Evolutionary conservation across 495 filamentous ascomycete species (phyloP).

Genomic region (Hyaloscypha hepaticicola): DNA sequence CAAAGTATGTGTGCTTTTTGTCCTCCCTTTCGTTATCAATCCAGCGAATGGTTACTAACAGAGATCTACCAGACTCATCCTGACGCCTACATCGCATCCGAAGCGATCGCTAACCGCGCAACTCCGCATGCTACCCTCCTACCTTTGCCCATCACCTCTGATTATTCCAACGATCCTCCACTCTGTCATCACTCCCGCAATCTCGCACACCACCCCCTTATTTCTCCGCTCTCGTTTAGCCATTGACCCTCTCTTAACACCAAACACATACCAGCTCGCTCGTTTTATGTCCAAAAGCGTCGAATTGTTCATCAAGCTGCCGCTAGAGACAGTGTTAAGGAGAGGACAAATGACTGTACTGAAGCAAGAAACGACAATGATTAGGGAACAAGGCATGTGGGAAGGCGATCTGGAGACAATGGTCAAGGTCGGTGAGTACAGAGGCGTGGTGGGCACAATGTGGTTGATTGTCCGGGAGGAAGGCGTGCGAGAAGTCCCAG

Average conservation of each 20-base stretch:
- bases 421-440: slow-evolving; percentile 71
- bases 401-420: slow-evolving; percentile 56
- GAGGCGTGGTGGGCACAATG: slow-evolving; percentile 82
- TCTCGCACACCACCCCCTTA: slow-evolving; percentile 77
- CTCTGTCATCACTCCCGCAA: slow-evolving; percentile 74
- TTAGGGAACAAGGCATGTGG: background rate
- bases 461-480: slow-evolving; percentile 85
- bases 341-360: slow-evolving; percentile 76
- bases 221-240: slow-evolving; percentile 74
- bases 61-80: slow-evolving; percentile 56
- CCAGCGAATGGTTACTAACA: slow-evolving; percentile 5
- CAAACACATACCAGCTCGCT: slow-evolving; percentile 71
- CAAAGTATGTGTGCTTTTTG: slow-evolving; percentile 49
- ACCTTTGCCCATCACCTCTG: slow-evolving; percentile 66
- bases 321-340: slow-evolving; percentile 87
- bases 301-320: slow-evolving; percentile 83
- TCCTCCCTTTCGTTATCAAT: slow-evolving; percentile 6
- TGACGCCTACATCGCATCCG: slow-evolving; percentile 72
- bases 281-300: slow-evolving; percentile 72
- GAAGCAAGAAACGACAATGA: slow-evolving; percentile 7
- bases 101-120: slow-evolving; percentile 67
- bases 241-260: slow-evolving; percentile 80
- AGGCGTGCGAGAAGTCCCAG: slow-evolving; percentile 45
- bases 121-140: slow-evolving; percentile 73
- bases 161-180: slow-evolving; percentile 83